Base-by-base conservation (phyloP, 169 alveolate genomes). In the Eimeria praecox region DNA sequence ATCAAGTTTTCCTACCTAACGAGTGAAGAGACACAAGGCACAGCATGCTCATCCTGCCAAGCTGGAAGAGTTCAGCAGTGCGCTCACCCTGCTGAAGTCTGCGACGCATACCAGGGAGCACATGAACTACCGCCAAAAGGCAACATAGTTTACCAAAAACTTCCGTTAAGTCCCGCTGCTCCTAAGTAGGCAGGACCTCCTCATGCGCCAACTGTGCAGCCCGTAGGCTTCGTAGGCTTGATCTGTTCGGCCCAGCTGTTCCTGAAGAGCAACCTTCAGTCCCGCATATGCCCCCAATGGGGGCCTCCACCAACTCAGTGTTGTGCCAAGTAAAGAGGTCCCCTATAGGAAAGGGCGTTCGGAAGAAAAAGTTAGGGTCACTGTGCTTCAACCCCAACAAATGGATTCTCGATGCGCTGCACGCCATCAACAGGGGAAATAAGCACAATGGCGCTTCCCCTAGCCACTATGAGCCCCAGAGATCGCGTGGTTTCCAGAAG, bases 371-470 rank as follows among this genome's bases (percentile, higher is more conserved):
- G 42, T 49, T 52, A 14, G 44, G 16, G 90, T 90, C 75, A 90
- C 73, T 56, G 78, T 4, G 95, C 97, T 38, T 95, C 86, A 49
- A 80, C 96, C 38, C 95, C 94, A 44, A 97, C 82, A 83, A 98
- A 98, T 0, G 99, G 99, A 44, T 98, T 98, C 54, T 96, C 97
- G 62, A 98, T 98, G 96, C 97, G 98, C 94, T 98, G 98, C 40
- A 98, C 95, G 46, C 99, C 99, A n/a, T 97, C 98, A 30, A 97
- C 98, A 10, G 99, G 99, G 73, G 97, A 97, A 42, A 98, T 96
- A 38, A 98, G 96, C 14, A 98, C 97, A 77, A 98, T 97, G 94
- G 99, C 98, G 42, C 99, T 98, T 35, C 99, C 99, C n/a, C 99
- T 96, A 4, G 99, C 99, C 6, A 98, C 99, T 18, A 98, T 95